phyloP scores from a whole-genome alignment of 2,329 filamentous ascomycete species.

The Ceratocystis albifundus region DNA sequence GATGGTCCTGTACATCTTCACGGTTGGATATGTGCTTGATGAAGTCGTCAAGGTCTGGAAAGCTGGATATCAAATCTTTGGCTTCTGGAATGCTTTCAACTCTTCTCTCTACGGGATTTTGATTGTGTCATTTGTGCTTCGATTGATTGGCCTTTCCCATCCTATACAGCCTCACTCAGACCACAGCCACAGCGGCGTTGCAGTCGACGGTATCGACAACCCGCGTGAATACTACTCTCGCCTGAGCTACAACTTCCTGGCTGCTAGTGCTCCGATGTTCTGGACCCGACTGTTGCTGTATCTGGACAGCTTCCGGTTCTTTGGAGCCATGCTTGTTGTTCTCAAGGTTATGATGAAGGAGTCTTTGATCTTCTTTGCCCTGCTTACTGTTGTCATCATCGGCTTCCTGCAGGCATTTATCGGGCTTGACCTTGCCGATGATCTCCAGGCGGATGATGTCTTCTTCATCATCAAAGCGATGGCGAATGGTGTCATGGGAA shows the following conservation, averaged over 20 bases:
- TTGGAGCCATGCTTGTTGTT: constrained; percentile 95
- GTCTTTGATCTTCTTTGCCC: constrained; percentile 89
- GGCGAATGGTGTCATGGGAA: constrained; percentile 84
- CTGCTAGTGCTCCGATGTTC: constrained; percentile 91
- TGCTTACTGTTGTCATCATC: constrained; percentile 70
- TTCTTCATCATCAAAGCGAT: constrained; percentile 68
- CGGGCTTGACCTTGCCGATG: constrained; percentile 74
- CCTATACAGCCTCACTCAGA: constrained; percentile 30
- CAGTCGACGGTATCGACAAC: neutral
- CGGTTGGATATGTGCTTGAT: constrained; percentile 78
- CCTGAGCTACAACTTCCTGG: constrained; percentile 85
- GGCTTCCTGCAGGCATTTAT: constrained; percentile 91
- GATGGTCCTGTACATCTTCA: constrained; percentile 78
- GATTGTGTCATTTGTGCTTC: constrained; percentile 63
- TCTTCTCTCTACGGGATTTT: constrained; percentile 67
- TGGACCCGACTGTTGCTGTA: constrained; percentile 89
- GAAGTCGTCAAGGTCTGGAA: constrained; percentile 87
- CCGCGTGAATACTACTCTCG: constrained; percentile 55
- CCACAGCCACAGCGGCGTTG: neutral
- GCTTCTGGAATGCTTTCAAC: constrained; percentile 98
- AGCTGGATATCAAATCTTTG: constrained; percentile 77
- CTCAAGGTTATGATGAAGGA: constrained; percentile 92
- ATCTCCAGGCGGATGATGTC: constrained; percentile 56
- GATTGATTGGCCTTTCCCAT: constrained; percentile 65
- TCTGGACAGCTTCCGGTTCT: constrained; percentile 87